Percentiles rank a stretch among this genome's conserved stretches.
Evolutionary conservation across 176 grass and related monocot genomes (phyloP).

Genomic region (Hordeum marinum): DNA sequence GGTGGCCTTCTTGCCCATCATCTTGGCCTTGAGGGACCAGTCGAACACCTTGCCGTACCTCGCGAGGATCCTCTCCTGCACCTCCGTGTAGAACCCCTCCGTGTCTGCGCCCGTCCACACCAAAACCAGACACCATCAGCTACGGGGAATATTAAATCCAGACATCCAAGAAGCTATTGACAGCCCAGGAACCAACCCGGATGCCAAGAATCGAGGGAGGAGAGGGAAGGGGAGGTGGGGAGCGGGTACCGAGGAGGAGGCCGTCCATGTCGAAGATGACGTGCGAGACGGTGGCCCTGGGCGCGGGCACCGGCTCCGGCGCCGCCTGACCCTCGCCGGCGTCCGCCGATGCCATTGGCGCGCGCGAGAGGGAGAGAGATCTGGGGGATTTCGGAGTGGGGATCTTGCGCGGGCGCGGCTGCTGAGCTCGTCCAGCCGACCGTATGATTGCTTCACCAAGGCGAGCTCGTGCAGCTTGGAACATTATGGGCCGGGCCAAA

Average conservation of each 20-base stretch:
- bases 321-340: slow-evolving; percentile 1
- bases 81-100: slow-evolving; percentile 89
- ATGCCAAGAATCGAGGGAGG: neutral
- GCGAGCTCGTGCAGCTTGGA: neutral
- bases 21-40: slow-evolving; percentile 94
- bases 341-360: slow-evolving; percentile 31
- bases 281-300: slow-evolving; percentile 45
- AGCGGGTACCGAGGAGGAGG: slow-evolving; percentile 62
- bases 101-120: slow-evolving; percentile 43
- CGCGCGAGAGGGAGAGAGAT: neutral
- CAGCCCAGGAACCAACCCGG: neutral
- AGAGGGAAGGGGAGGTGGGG: neutral
- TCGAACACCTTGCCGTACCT: slow-evolving; percentile 88
- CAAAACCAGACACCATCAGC: too few relatives aligned
- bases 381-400: neutral
- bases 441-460: neutral
- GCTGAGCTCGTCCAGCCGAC: neutral
- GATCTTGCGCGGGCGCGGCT: neutral
- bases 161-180: neutral
- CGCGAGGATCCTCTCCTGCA: slow-evolving; percentile 87
- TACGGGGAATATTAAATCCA: neutral
- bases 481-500: neutral
- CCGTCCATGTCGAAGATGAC: slow-evolving; percentile 98
- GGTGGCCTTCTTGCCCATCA: slow-evolving; percentile 88
- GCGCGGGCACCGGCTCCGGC: neutral